Base-by-base conservation (phyloP, 1,139 yeast species). In the Geotrichum bryndzae region DNA sequence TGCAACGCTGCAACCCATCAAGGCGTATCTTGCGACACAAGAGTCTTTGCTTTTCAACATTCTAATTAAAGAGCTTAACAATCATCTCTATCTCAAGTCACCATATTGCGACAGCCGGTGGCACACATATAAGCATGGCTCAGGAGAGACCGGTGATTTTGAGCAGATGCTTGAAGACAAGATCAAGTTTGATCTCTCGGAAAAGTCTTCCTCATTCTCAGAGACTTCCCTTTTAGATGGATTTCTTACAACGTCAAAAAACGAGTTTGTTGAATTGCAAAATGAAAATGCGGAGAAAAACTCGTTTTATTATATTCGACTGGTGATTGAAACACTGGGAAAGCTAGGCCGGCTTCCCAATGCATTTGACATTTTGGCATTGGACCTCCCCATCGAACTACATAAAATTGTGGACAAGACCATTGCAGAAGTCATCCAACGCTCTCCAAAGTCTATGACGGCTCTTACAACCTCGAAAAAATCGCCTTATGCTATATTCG, bases 1-100 rank as follows among this genome's bases (percentile, higher is more conserved):
- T 41, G 81, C 87, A 0, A 86, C 89, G 0, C 77, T 90, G 73
- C 75, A 76, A 53, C 80, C 85, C 3, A 76, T 86, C 15, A 84
- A 82, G 64, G 79, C 78, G 50, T 86, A 86, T 67, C 76, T 90
- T 50, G 83, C 83, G 57, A 72, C 80, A 6, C 96, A 89, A 68
- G 84, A 86, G 53, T 62, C 70, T 27, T 68, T 85, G 79, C 69
- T 92, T 55, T 87, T 88, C 69, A 90, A 87, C 62, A 84, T 84
- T 69, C 77, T 91, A 33, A 78, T 90, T 25, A 96, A 89, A 66
- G 97, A 91, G 70, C 76, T 91, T 53, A 87, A 85, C 65, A 83
- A 81, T 62, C 88, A 90, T 63, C 78, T 91, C 23, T 92, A 89
- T 70, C 78, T 89, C 61, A 88, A 86, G 68, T 72, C 77, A 64